Percentiles rank a stretch among this genome's conserved stretches.
Evolutionary conservation across 2,329 filamentous ascomycete genomes (phyloP).

Genomic region (Elsinoe arachidis): DNA sequence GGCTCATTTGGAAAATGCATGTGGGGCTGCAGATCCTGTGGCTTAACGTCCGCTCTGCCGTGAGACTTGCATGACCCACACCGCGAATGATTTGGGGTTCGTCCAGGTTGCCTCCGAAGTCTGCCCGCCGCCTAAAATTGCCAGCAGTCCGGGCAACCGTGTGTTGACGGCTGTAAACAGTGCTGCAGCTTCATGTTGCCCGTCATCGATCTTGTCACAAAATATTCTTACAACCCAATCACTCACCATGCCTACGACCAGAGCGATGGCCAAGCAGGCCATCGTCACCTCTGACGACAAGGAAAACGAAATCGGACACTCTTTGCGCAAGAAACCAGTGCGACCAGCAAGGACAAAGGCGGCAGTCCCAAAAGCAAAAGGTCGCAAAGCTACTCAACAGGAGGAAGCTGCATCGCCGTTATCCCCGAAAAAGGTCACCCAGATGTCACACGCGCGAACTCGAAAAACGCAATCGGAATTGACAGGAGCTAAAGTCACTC

Average conservation of each 20-base stretch:
- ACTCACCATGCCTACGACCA: slow-evolving; percentile 28
- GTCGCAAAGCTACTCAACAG: slow-evolving; percentile 17
- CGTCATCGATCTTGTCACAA: not conserved
- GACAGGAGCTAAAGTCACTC: not conserved
- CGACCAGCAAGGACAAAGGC: slow-evolving; percentile 24
- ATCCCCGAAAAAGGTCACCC: slow-evolving; percentile 31
- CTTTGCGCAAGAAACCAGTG: slow-evolving; percentile 28
- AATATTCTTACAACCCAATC: slow-evolving; percentile 2
- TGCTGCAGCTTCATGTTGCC: not conserved
- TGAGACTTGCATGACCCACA: not conserved
- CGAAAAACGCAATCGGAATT: not conserved
- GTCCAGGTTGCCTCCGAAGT: no score
- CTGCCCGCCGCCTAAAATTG: no score
- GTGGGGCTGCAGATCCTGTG: not conserved
- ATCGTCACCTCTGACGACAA: slow-evolving; percentile 18
- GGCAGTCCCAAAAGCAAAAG: slow-evolving; percentile 1
- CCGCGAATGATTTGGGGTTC: not conserved
- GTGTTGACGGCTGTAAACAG: not conserved
- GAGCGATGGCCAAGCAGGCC: slow-evolving; percentile 26
- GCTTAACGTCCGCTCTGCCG: not conserved
- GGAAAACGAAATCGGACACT: slow-evolving; percentile 16
- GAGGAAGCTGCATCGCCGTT: slow-evolving; percentile 19
- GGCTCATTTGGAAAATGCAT: not conserved
- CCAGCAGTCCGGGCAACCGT: not conserved
- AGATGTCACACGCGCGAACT: slow-evolving; percentile 21